phyloP scores from a whole-genome alignment of 495 filamentous ascomycete species.

The Amorphotheca resinae region DNA sequence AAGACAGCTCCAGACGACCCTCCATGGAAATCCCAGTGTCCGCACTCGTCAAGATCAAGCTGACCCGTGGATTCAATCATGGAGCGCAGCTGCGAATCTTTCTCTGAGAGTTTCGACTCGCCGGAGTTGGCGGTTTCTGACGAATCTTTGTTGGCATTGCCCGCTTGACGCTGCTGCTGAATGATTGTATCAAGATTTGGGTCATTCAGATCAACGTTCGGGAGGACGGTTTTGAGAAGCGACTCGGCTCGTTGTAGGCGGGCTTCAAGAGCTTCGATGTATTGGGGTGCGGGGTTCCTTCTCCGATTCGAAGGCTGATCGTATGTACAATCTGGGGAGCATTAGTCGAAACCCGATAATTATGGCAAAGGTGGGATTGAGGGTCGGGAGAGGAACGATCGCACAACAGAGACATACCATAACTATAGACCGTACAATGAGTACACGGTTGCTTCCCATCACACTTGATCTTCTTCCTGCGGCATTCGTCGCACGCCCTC shows the following conservation, averaged over 20 bases:
- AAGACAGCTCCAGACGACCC: constrained; percentile 87
- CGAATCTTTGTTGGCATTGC: constrained; percentile 1
- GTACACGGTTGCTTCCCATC: constrained; percentile 66
- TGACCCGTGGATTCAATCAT: constrained; percentile 90
- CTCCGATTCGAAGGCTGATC: constrained; percentile 94
- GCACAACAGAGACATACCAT: constrained; percentile 83
- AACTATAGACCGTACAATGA: constrained; percentile 95
- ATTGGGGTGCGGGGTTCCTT: constrained; percentile 88
- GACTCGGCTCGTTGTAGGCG: constrained; percentile 75
- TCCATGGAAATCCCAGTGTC: constrained; percentile 90
- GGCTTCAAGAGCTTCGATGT: constrained; percentile 82
- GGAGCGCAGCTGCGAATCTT: constrained; percentile 74
- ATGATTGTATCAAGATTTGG: constrained; percentile 62
- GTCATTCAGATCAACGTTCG: constrained; percentile 75
- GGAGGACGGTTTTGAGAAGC: constrained; percentile 66
- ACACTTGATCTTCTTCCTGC: constrained; percentile 88
- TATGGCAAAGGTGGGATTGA: not conserved
- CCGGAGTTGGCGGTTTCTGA: not conserved
- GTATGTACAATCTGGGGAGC: constrained; percentile 75
- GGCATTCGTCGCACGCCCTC: constrained; percentile 88
- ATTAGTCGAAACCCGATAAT: not conserved
- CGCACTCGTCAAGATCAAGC: constrained; percentile 82
- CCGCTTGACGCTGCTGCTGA: constrained; percentile 32
- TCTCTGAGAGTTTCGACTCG: constrained; percentile 17
- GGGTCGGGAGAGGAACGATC: not conserved